These are phyloP conservation scores for Strobilomyces confusus DNA, from an alignment of 768 basidiomycete species.

Conservation along the genomic window DNA sequence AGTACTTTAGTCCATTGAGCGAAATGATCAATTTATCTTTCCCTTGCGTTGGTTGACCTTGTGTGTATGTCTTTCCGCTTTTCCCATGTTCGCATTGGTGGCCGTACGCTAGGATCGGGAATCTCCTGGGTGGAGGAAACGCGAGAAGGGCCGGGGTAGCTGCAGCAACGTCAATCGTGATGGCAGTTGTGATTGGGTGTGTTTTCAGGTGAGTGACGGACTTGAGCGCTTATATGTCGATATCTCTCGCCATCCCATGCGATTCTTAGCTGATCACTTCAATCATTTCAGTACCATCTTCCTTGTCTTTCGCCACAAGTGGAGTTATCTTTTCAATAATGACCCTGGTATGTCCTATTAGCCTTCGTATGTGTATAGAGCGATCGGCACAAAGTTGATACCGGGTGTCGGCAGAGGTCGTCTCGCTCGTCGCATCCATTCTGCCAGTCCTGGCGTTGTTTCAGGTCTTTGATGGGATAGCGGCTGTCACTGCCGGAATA, in stretches of 20 bases:
- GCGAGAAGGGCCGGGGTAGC: slow-evolving; percentile 69
- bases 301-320: slow-evolving; percentile 58
- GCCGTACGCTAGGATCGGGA: slow-evolving; percentile 61
- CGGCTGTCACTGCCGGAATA: slow-evolving; percentile 68
- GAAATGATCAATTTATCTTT: not conserved
- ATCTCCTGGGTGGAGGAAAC: slow-evolving; percentile 79
- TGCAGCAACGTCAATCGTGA: slow-evolving; percentile 57
- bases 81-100: not conserved
- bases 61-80: not conserved
- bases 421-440: slow-evolving; percentile 50
- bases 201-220: slow-evolving; percentile 51
- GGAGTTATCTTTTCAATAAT: slow-evolving; percentile 73
- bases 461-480: slow-evolving; percentile 82
- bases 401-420: slow-evolving; percentile 38
- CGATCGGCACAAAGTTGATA: not conserved
- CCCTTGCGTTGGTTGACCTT: not conserved
- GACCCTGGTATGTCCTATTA: slow-evolving; percentile 46
- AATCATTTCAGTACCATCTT: slow-evolving; percentile 43
- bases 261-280: not conserved
- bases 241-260: not conserved
- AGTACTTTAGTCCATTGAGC: slow-evolving; percentile 12
- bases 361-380: not conserved
- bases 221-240: not conserved
- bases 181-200: slow-evolving; percentile 63
- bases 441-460: slow-evolving; percentile 73